Evolutionary conservation across 2,329 filamentous ascomycete genomes (phyloP).

Genomic region (Lizonia empirigonia): DNA sequence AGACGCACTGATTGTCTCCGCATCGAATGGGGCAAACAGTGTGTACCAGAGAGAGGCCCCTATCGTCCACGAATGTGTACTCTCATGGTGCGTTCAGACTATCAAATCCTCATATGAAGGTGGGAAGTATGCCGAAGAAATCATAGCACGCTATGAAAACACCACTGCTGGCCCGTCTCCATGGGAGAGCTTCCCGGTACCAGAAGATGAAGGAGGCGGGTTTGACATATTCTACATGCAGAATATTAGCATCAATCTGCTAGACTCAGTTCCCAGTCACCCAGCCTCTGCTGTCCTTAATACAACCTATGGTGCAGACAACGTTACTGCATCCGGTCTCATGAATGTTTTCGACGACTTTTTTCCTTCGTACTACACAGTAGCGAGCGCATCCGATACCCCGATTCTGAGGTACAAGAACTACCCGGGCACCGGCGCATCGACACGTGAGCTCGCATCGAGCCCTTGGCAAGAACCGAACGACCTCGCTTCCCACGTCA

Average conservation of each 20-base stretch:
- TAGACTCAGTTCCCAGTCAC: neutral
- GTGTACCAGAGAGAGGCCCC: conserved; percentile 22
- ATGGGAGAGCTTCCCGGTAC: conserved; percentile 11
- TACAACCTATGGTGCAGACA: conserved; percentile 9
- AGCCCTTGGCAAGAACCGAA: conserved; percentile 27
- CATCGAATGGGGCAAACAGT: neutral
- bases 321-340: conserved; percentile 7
- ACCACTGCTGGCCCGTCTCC: conserved; percentile 11
- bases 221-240: conserved; percentile 4
- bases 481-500: conserved; percentile 31
- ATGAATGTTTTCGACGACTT: conserved; percentile 25
- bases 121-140: conserved; percentile 27
- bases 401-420: conserved; percentile 6
- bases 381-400: neutral
- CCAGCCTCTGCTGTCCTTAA: neutral
- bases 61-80: conserved; percentile 25
- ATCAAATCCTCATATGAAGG: conserved; percentile 29
- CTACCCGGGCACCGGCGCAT: neutral
- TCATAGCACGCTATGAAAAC: conserved; percentile 12
- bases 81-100: conserved; percentile 38
- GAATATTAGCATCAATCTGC: conserved; percentile 19
- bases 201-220: neutral
- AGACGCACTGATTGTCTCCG: conserved; percentile 21
- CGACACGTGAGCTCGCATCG: conserved; percentile 3
- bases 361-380: conserved; percentile 28